Evolutionary conservation across 805 yeast species (phyloP), one percentile per base, ranked within the genome.

Genomic region (Wickerhamiella cacticola): DNA sequence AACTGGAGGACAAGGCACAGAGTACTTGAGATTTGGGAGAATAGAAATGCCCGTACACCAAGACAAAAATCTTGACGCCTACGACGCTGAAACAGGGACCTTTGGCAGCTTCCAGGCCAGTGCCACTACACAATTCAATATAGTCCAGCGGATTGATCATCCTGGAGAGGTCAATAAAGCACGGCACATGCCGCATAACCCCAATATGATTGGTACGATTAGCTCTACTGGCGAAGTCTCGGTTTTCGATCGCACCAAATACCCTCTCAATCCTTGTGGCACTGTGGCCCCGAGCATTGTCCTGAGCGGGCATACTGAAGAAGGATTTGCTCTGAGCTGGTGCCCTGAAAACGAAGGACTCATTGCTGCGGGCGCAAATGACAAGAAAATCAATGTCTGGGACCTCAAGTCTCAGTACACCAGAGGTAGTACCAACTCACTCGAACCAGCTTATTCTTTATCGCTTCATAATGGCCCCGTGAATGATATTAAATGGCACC

Each of bases 221-320:
- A 76, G 82, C 38, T 76, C 80, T 36, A 61, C 66, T 26, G 96
- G 96, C 1, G 67, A 72, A 12, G 68, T 80, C 10, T 75, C 72
- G 45, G 64, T 88, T 3, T 84, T 79, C 62, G 94, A 88, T 62
- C 71, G 92, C 55, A 87, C 96, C 0, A 86, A 84, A 60, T 94
- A 85, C 61, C 72, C 86, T 1, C 66, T 71, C 10, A 66, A 63
- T 36, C 70, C 73, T 3, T 49, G 64, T 5, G 63, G 63, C 21
- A 50, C 49, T 15, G 65, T 65, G 55, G 68, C 68, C 54, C 78
- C 78, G 3, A 81, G 82, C 48, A 66, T 79, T 13, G 62, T 68
- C 7, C 66, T 79, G n/a, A 54, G 56, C 5, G 65, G 65, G 10
- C 68, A 72, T 53, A 52, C 58, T 3, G 60, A 64, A 13, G 95